A percentile compares a stretch with the other conserved stretches of the same genome.
These are phyloP conservation scores for Ascochyta lentis DNA, from an alignment of 2,329 filamentous ascomycete genomes.

Conservation along the genomic window DNA sequence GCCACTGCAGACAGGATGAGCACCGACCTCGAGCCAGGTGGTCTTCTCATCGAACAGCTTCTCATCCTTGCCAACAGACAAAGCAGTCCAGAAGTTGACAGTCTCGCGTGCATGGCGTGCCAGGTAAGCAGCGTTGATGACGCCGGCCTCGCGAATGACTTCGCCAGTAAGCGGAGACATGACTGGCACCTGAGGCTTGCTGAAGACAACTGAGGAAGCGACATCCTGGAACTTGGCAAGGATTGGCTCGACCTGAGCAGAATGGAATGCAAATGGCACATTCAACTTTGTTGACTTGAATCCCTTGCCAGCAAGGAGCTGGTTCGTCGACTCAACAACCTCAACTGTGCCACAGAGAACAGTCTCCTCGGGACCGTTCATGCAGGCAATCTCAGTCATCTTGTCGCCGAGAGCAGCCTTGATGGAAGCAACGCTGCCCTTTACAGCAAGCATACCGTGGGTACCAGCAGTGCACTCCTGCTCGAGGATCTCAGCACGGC, in stretches of 20 bases:
- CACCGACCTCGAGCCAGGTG: constrained; percentile 76
- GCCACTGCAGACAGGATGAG: constrained; percentile 71
- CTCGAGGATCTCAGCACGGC: constrained; percentile 69
- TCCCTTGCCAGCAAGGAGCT: constrained; percentile 58
- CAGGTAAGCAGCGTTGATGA: constrained; percentile 68
- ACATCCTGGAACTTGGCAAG: constrained; percentile 64
- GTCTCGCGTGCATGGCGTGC: constrained; percentile 69
- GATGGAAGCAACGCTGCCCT: constrained; percentile 59
- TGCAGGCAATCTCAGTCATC: constrained; percentile 68
- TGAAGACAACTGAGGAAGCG: constrained; percentile 63
- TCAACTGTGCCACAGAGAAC: constrained; percentile 72
- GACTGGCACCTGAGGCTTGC: constrained; percentile 65
- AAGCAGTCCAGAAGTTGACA: constrained; percentile 71
- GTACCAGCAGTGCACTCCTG: constrained; percentile 69
- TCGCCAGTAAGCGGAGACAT: constrained; percentile 72
- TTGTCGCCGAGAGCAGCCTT: constrained; percentile 59
- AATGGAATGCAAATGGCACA: constrained; percentile 72
- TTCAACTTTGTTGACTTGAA: constrained; percentile 69
- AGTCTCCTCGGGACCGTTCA: constrained; percentile 77
- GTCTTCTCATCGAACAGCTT: constrained; percentile 69
- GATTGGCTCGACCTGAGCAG: constrained; percentile 69
- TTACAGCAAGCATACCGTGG: constrained; percentile 71
- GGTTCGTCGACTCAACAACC: constrained; percentile 62
- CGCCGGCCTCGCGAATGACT: constrained; percentile 63
- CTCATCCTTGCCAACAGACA: constrained; percentile 65